phyloP scores from a whole-genome alignment of 768 basidiomycete species.

The Hysterangium stoloniferum region DNA sequence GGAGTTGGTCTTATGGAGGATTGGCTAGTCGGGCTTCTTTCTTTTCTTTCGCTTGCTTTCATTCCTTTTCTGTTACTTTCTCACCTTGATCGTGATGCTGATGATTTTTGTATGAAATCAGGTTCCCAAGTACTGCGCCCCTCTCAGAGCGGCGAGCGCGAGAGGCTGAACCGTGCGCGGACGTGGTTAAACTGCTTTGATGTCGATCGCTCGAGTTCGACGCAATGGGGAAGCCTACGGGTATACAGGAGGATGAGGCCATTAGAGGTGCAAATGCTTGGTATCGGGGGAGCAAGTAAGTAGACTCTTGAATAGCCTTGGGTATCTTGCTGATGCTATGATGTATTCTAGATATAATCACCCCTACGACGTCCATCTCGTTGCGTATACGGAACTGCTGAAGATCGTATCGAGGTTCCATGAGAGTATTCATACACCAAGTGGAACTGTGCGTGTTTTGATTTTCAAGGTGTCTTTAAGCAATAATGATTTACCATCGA shows the following conservation, averaged over 20 bases:
- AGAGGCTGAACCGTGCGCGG: conserved; percentile 61
- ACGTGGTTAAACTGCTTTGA: conserved; percentile 74
- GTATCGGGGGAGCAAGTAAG: too few relatives aligned
- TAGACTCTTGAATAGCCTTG: too few relatives aligned
- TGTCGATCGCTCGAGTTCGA: conserved; percentile 67
- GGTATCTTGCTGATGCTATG: too few relatives aligned
- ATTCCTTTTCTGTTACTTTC: not conserved
- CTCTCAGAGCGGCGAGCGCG: conserved; percentile 49
- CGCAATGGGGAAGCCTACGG: conserved; percentile 66
- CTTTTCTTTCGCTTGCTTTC: not conserved
- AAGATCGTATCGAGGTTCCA: conserved; percentile 42
- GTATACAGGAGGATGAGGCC: conserved; percentile 55
- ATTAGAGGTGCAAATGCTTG: conserved; percentile 45
- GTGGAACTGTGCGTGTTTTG: too few relatives aligned
- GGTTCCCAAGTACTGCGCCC: too few relatives aligned
- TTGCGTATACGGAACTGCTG: conserved; percentile 45
- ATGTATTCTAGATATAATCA: too few relatives aligned
- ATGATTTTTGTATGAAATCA: too few relatives aligned
- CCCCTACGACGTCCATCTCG: conserved; percentile 30
- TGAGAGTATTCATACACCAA: too few relatives aligned
- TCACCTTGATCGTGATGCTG: not conserved
- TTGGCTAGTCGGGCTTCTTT: conserved; percentile 54
- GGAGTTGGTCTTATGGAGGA: conserved; percentile 66
- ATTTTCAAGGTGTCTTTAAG: too few relatives aligned
- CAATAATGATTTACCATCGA: too few relatives aligned